Percentiles rank a stretch among this genome's conserved stretches.
Conservation (phyloP, 352 stramenopile species). For the Blastocystis sp. region DNA sequence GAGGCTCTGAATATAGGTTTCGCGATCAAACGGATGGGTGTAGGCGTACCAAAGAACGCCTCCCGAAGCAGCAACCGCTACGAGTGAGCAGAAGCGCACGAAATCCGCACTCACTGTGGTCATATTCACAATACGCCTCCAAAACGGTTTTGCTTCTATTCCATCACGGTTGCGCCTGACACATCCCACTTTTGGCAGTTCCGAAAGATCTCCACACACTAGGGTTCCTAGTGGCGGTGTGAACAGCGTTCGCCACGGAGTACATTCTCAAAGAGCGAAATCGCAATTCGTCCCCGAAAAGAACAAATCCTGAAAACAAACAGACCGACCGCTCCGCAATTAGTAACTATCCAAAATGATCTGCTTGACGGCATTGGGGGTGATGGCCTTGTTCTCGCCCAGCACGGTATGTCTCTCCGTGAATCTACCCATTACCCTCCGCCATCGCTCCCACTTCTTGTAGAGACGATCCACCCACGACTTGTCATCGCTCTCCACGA, state of each 20-base stretch:
- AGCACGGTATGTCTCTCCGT: not conserved
- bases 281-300: not conserved
- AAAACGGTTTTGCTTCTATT: constrained; percentile 58
- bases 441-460: not conserved
- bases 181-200: constrained; percentile 33
- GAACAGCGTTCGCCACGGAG: not conserved
- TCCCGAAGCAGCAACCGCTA: constrained; percentile 25
- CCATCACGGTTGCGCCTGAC: not conserved
- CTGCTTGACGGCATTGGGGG: not conserved
- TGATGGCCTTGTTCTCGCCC: constrained; percentile 39
- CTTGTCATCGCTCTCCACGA: constrained; percentile 10
- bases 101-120: constrained; percentile 36
- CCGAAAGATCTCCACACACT: constrained; percentile 4
- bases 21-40: constrained; percentile 39
- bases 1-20: constrained; percentile 41
- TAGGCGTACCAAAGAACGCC: constrained; percentile 54
- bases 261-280: constrained; percentile 17
- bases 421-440: constrained; percentile 9
- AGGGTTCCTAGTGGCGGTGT: not conserved
- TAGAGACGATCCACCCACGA: constrained; percentile 21
- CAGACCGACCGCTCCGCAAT: not conserved
- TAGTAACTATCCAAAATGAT: constrained; percentile 47
- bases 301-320: constrained; percentile 59
- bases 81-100: not conserved
- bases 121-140: constrained; percentile 26